Conservation (phyloP, 495 filamentous ascomycete species). For the Usnea hakonensis region DNA sequence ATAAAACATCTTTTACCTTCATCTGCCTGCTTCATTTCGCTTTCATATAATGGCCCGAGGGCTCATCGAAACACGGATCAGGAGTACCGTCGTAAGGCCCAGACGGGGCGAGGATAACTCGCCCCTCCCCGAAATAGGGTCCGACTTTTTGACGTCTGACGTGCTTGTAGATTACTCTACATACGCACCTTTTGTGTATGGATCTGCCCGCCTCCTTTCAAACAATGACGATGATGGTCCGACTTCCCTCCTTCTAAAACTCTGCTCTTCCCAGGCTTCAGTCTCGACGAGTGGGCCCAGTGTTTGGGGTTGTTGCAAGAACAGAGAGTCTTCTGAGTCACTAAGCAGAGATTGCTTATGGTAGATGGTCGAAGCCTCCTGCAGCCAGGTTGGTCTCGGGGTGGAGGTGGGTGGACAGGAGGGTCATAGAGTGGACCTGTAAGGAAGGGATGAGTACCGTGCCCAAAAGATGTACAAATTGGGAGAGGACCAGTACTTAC, state of each 20-base stretch:
- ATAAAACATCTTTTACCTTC: too few relatives aligned
- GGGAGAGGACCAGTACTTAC: not conserved
- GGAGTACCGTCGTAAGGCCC: not conserved
- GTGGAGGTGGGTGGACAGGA: not conserved
- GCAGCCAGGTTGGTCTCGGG: not conserved
- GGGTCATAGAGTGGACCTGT: not conserved
- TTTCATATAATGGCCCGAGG: not conserved
- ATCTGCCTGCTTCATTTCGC: too few relatives aligned
- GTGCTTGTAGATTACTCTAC: not conserved
- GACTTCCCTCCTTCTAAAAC: not conserved
- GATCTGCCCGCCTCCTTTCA: not conserved
- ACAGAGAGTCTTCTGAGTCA: not conserved
- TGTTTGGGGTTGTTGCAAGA: not conserved
- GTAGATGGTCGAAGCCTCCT: not conserved
- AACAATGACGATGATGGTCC: not conserved
- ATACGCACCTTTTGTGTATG: not conserved
- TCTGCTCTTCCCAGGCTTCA: not conserved
- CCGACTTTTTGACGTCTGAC: slow-evolving; percentile 1
- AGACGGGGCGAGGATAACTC: not conserved
- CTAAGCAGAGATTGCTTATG: not conserved
- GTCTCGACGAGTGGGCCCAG: not conserved
- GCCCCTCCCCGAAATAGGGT: not conserved
- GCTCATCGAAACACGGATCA: not conserved
- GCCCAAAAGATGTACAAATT: not conserved
- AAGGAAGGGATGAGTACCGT: not conserved